Evolutionary conservation across 139 green algal species (phyloP).

Genomic region (Tetradesmus obliquus): DNA sequence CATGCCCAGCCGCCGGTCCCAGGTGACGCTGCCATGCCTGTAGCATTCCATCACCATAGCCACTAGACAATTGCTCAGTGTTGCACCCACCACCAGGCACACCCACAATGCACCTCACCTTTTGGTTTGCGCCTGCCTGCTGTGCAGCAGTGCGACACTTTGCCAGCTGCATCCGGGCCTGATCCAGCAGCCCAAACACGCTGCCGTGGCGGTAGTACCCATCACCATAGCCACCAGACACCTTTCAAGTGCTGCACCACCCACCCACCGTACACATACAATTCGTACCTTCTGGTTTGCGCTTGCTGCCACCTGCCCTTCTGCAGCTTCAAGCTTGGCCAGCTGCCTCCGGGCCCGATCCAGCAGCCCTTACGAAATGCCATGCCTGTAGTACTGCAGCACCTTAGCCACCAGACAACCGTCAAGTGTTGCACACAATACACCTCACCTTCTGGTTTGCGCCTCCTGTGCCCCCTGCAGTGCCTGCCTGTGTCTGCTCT

Average conservation of each 20-base stretch:
- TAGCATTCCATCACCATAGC: too few species aligned
- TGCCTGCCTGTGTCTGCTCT: background rate
- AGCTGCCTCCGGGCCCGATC: background rate
- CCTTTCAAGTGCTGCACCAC: too few species aligned
- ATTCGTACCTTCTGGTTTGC: too few species aligned
- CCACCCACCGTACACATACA: background rate
- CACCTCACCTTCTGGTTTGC: too few species aligned
- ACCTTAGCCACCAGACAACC: too few species aligned
- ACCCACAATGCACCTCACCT: too few species aligned
- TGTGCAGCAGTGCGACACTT: background rate
- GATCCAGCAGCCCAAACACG: slow-evolving; percentile 52
- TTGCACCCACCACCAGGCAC: too few species aligned
- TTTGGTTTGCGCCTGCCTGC: background rate
- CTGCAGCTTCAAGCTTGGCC: background rate
- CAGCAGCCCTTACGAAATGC: background rate
- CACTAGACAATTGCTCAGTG: too few species aligned
- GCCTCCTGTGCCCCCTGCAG: background rate
- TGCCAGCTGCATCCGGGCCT: background rate
- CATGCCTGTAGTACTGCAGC: background rate
- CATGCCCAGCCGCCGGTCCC: too few species aligned
- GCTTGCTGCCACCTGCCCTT: too few species aligned
- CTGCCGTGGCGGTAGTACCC: slow-evolving; percentile 62
- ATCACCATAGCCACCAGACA: slow-evolving; percentile 47
- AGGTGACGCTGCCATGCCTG: background rate
- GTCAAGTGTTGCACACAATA: too few species aligned